These are phyloP conservation scores for Dysphania ambrosioides DNA, from an alignment of 148 eudicot genomes.

Conservation along the genomic window DNA sequence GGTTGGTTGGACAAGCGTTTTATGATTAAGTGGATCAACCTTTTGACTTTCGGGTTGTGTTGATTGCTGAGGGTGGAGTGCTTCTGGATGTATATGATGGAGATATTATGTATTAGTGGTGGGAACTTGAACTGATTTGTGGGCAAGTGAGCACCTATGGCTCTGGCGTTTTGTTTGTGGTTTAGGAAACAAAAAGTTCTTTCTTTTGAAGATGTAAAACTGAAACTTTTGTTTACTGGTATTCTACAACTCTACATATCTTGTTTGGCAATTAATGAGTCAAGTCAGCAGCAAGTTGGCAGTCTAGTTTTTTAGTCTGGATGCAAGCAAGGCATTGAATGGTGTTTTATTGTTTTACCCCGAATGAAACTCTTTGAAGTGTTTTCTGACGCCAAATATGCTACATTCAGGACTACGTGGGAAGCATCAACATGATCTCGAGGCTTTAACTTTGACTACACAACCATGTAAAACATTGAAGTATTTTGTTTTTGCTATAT, in stretches of 20 bases:
- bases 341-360: not conserved
- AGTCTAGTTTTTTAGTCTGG: not conserved
- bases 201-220: not conserved
- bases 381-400: conserved; percentile 17
- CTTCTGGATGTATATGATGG: not conserved
- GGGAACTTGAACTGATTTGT: not conserved
- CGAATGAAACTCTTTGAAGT: not conserved
- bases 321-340: not conserved
- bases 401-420: conserved; percentile 56
- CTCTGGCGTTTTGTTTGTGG: not conserved
- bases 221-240: not conserved
- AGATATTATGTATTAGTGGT: not conserved
- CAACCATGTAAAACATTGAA: conserved; percentile 75
- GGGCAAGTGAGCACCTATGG: not conserved
- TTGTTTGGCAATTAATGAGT: not conserved
- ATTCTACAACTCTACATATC: not conserved
- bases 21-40: not conserved
- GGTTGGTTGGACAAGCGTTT: not conserved
- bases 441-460: conserved; percentile 63
- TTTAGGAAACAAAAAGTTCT: too few relatives aligned
- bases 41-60: not conserved
- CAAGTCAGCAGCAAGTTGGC: not conserved
- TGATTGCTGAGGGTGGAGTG: not conserved
- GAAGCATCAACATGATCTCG: conserved; percentile 68
- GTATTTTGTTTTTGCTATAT: conserved; percentile 61